Evolutionary conservation across 305 asterid genomes (phyloP).

Genomic region (Fraxinus ornus): DNA sequence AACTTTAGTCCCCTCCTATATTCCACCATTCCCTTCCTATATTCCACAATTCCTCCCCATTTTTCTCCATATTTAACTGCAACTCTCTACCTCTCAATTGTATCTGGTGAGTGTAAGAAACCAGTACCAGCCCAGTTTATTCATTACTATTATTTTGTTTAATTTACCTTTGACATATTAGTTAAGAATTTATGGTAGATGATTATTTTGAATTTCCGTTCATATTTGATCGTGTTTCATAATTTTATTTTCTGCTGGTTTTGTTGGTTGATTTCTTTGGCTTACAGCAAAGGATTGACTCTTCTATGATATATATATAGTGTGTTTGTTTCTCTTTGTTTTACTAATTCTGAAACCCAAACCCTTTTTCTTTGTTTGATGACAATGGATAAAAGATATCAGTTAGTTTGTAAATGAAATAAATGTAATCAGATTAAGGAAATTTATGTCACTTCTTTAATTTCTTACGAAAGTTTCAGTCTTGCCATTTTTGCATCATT

Average conservation of each 20-base stretch:
- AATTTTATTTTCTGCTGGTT: background rate
- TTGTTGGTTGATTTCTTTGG: background rate
- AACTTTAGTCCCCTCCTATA: slow-evolving; percentile 13
- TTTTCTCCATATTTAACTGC: slow-evolving; percentile 26
- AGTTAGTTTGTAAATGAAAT: slow-evolving; percentile 24
- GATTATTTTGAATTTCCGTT: slow-evolving; percentile 11
- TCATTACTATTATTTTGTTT: slow-evolving; percentile 26
- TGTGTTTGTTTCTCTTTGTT: slow-evolving; percentile 3
- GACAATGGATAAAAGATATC: slow-evolving; percentile 2
- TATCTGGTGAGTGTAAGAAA: slow-evolving; percentile 4
- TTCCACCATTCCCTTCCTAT: slow-evolving; percentile 7
- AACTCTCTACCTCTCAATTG: slow-evolving; percentile 9
- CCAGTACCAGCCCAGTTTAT: slow-evolving; percentile 31
- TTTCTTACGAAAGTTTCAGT: background rate
- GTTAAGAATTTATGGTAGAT: slow-evolving; percentile 17
- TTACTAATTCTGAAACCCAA: slow-evolving; percentile 8
- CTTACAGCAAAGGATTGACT: background rate
- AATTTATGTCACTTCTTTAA: slow-evolving; percentile 3
- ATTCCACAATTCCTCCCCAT: background rate
- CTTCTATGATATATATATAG: slow-evolving; percentile 9
- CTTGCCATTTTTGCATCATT: background rate
- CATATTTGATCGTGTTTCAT: background rate
- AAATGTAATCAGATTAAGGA: background rate
- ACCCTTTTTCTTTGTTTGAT: slow-evolving; percentile 11
- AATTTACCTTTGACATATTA: slow-evolving; percentile 8